A percentile compares a stretch with the other conserved stretches of the same genome.
Evolutionary conservation across 768 basidiomycete species (phyloP).

Genomic region (Trichaptum fuscoviolaceum): DNA sequence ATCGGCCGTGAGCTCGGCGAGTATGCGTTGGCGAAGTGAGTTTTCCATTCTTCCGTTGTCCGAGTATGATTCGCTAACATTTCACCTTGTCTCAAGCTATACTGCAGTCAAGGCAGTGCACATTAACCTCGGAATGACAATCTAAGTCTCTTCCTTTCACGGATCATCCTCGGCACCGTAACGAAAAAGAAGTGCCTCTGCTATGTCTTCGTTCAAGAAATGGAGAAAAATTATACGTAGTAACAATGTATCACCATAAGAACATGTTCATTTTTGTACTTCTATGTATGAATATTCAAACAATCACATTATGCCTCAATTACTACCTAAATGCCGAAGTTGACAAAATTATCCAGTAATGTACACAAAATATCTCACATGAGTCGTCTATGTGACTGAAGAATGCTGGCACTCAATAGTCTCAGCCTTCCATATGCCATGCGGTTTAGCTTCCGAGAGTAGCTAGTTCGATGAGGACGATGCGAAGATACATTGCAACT

Average conservation of each 20-base stretch:
- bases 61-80: not conserved
- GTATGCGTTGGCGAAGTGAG: conserved; percentile 61
- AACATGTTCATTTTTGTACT: not conserved
- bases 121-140: conserved; percentile 41
- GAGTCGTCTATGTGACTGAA: not conserved
- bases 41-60: conserved; percentile 12
- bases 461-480: no score
- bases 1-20: conserved; percentile 79
- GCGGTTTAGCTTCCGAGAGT: no score
- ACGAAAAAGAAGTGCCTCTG: not conserved
- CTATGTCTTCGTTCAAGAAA: not conserved
- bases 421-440: no score
- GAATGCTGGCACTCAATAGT: no score
- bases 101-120: conserved; percentile 68
- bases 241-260: not conserved
- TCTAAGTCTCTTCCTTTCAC: not conserved
- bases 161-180: not conserved
- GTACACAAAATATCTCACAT: not conserved
- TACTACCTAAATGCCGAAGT: not conserved
- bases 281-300: not conserved
- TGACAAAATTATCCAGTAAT: not conserved
- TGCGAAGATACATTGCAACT: not conserved
- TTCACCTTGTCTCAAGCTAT: conserved; percentile 35
- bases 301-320: not conserved
- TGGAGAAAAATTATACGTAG: no score